Evolutionary conservation across 192 early-diverging fungal species (phyloP).

Genomic region (Fimicolochytrium jonesii): DNA sequence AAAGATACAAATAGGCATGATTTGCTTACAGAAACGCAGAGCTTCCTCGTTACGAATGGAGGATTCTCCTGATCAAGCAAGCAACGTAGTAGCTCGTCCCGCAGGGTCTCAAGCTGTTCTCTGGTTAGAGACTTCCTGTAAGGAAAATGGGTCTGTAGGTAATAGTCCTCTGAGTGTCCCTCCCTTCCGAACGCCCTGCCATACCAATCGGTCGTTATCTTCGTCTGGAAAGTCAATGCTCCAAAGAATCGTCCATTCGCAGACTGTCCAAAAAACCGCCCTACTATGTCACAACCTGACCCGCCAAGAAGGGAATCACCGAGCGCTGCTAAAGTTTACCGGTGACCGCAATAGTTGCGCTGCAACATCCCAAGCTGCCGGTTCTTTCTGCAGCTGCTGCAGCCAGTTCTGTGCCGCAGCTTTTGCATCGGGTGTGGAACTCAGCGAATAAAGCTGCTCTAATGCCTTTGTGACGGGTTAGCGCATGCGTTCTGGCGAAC

Average conservation of each 20-base stretch:
- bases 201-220: slow-evolving; percentile 32
- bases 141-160: no score
- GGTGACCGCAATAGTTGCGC: slow-evolving; percentile 13
- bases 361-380: slow-evolving; percentile 24
- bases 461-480: slow-evolving; percentile 18
- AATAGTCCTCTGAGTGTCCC: no score
- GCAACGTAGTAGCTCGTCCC: slow-evolving; percentile 17
- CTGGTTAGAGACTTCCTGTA: slow-evolving; percentile 12
- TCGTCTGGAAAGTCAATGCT: slow-evolving; percentile 30
- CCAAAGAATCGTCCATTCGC: slow-evolving; percentile 26
- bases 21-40: slow-evolving; percentile 26
- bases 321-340: no score
- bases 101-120: slow-evolving; percentile 1
- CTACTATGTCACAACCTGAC: no score
- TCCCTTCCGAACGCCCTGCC: no score
- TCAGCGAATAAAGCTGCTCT: slow-evolving; percentile 14
- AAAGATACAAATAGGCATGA: not conserved
- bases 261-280: slow-evolving; percentile 5
- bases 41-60: no score
- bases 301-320: no score
- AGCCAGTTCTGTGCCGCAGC: slow-evolving; percentile 27
- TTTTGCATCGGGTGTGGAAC: not conserved
- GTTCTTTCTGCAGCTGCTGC: slow-evolving; percentile 22
- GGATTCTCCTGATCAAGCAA: no score
- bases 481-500: no score